phyloP scores from a whole-genome alignment of 257 asterid genomes.

The Gentiana macrophylla region DNA sequence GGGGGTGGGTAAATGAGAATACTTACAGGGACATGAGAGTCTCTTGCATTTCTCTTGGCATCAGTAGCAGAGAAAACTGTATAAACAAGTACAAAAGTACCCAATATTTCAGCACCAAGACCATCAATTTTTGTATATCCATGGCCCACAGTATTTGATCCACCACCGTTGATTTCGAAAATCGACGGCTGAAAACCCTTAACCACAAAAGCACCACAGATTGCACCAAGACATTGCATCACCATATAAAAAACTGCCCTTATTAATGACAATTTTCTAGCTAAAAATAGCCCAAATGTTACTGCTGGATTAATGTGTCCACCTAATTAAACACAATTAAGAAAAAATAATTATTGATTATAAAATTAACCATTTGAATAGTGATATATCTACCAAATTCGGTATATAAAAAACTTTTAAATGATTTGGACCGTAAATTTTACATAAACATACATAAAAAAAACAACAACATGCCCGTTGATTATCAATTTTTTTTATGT shows the following conservation, averaged over 20 bases:
- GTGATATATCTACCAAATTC: no score
- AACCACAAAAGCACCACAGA: conserved; percentile 76
- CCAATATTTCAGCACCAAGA: conserved; percentile 75
- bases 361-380: no score
- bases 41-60: conserved; percentile 87
- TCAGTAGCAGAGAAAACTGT: conserved; percentile 79
- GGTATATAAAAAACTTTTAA: no score
- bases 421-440: no score
- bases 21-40: conserved; percentile 77
- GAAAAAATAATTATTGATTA: neutral
- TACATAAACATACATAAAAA: no score
- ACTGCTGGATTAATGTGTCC: conserved; percentile 87
- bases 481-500: no score
- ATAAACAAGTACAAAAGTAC: conserved; percentile 72
- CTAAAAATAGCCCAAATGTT: conserved; percentile 70
- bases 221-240: conserved; percentile 79
- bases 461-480: no score
- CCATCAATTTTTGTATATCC: conserved; percentile 75
- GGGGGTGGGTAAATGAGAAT: no score
- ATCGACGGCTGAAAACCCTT: conserved; percentile 58
- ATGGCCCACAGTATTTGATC: conserved; percentile 47
- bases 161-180: conserved; percentile 45
- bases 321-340: conserved; percentile 25
- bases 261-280: conserved; percentile 60
- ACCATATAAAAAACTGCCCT: conserved; percentile 63